A percentile compares a stretch with the other conserved stretches of the same genome.
Evolutionary conservation across 2,329 filamentous ascomycete species (phyloP).

Genomic region (Fusarium sacchari): DNA sequence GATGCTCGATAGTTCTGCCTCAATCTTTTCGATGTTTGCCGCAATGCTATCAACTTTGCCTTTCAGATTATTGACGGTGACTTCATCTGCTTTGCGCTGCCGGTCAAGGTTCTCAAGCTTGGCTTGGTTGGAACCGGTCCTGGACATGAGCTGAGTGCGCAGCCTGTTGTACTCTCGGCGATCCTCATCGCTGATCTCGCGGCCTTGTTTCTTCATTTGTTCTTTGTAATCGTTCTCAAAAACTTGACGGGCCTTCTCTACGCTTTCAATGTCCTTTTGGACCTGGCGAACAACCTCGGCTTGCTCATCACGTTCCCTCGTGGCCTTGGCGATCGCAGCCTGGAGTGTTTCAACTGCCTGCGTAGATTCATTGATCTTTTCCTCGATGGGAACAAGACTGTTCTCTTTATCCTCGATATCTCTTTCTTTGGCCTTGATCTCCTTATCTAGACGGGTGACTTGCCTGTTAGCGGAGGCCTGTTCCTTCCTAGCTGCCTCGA

Average conservation of each 20-base stretch:
- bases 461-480: constrained; percentile 81
- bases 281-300: constrained; percentile 74
- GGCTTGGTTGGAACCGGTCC: constrained; percentile 81
- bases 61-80: constrained; percentile 88
- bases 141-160: constrained; percentile 84
- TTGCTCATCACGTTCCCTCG: constrained; percentile 81
- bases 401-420: constrained; percentile 89
- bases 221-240: constrained; percentile 91
- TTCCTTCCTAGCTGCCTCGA: constrained; percentile 86
- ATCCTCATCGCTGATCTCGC: constrained; percentile 85
- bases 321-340: constrained; percentile 74
- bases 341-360: constrained; percentile 75
- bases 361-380: constrained; percentile 85
- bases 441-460: constrained; percentile 82
- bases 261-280: constrained; percentile 80
- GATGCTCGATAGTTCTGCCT: constrained; percentile 75
- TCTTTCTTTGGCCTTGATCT: constrained; percentile 86
- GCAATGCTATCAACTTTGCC: constrained; percentile 86
- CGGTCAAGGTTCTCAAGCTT: constrained; percentile 88
- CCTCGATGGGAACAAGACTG: constrained; percentile 86
- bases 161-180: constrained; percentile 89
- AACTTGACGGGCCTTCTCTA: constrained; percentile 89
- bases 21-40: constrained; percentile 77
- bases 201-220: constrained; percentile 85
- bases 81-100: constrained; percentile 90